Evolutionary conservation across 257 asterid genomes (phyloP).

Genomic region (Solanum chaucha): DNA sequence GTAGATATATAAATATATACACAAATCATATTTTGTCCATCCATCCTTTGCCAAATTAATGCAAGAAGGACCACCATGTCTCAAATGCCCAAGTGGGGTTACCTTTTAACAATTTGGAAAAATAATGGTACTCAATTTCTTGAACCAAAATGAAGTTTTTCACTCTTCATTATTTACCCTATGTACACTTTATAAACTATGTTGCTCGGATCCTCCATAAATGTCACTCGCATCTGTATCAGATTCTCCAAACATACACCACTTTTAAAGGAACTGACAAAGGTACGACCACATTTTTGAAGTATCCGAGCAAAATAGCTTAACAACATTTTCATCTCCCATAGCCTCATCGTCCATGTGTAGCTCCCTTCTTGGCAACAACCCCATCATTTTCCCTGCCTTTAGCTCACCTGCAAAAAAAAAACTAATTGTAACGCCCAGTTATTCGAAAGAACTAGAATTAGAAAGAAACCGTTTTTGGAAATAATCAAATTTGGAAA

Average conservation of each 20-base stretch:
- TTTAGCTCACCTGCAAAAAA: conserved; percentile 20
- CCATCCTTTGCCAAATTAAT: background rate
- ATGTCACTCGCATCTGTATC: background rate
- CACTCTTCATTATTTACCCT: background rate
- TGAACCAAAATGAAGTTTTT: background rate
- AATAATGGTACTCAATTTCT: background rate
- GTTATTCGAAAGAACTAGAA: too few species aligned
- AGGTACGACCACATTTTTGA: background rate
- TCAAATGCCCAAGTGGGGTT: background rate
- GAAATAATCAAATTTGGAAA: too few species aligned
- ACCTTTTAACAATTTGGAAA: background rate
- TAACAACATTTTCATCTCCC: background rate
- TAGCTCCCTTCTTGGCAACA: conserved; percentile 49
- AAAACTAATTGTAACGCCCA: background rate
- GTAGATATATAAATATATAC: background rate
- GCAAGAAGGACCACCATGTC: background rate
- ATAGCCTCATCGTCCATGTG: background rate
- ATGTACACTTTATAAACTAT: background rate
- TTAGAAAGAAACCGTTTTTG: too few species aligned
- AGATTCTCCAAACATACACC: background rate
- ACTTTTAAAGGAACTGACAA: background rate
- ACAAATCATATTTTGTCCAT: background rate
- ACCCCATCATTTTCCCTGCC: background rate
- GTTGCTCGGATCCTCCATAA: background rate
- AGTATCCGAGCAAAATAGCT: background rate